A percentile compares a stretch with the other conserved stretches of the same genome.
These are phyloP conservation scores for Tetrapyrgos nigripes DNA, from an alignment of 1,284 basidiomycete species.

Conservation along the genomic window DNA sequence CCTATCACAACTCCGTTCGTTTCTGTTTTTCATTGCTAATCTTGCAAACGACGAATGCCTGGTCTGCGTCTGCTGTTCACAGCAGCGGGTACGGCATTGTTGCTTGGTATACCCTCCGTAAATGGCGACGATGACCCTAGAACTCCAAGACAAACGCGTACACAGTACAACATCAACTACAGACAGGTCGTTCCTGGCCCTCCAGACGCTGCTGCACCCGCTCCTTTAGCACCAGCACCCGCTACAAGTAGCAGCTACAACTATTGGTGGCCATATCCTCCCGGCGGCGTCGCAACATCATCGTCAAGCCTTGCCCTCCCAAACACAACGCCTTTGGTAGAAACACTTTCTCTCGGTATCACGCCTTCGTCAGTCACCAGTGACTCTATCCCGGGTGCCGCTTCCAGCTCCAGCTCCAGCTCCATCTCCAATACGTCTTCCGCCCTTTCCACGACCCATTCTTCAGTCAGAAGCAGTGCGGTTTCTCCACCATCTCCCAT, in stretches of 20 bases:
- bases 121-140: not conserved
- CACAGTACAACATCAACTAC: conserved; percentile 24
- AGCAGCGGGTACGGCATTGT: not conserved
- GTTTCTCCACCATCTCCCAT: not conserved
- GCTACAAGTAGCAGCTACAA: conserved; percentile 20
- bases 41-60: too few species aligned
- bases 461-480: conserved; percentile 13
- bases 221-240: conserved; percentile 16
- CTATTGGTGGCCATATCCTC: conserved; percentile 35
- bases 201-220: conserved; percentile 1
- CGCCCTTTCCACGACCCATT: conserved; percentile 14
- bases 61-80: not conserved
- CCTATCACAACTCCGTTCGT: too few species aligned
- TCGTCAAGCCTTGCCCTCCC: not conserved
- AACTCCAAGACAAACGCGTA: conserved; percentile 7
- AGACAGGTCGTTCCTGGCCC: conserved; percentile 17
- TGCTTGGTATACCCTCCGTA: not conserved
- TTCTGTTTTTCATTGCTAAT: too few species aligned
- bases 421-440: conserved; percentile 10
- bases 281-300: conserved; percentile 20
- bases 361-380: conserved; percentile 7
- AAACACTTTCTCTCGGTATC: not conserved
- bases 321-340: not conserved
- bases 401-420: not conserved
- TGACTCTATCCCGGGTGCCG: conserved; percentile 8